Evolutionary conservation across 139 green algal genomes (phyloP).

Genomic region (Monoraphidium neglectum): DNA sequence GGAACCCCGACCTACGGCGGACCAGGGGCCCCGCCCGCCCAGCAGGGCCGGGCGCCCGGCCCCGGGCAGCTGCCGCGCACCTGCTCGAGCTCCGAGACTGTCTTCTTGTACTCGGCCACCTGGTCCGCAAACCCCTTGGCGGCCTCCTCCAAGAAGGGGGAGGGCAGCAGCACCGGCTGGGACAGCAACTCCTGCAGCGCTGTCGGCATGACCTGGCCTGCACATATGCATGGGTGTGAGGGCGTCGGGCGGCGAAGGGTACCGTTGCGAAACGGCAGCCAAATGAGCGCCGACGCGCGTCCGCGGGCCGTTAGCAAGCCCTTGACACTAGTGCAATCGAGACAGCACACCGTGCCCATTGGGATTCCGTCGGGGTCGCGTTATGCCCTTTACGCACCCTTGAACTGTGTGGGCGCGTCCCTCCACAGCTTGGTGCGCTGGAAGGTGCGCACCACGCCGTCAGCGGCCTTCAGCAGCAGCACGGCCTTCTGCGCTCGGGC

Average conservation of each 20-base stretch:
- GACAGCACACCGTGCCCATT: not conserved
- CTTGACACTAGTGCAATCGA: not conserved
- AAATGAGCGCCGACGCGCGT: too few species aligned
- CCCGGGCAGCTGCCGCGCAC: too few species aligned
- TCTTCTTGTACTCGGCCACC: constrained; percentile 5
- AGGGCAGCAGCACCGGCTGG: constrained; percentile 25
- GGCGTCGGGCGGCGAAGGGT: too few species aligned
- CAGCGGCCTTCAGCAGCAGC: constrained; percentile 43
- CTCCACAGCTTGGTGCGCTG: constrained; percentile 52
- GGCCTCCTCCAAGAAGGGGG: constrained; percentile 19
- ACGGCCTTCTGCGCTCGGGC: constrained; percentile 41
- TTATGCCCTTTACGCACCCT: constrained; percentile 31
- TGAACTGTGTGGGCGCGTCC: constrained; percentile 36
- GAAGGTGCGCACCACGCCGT: constrained; percentile 50
- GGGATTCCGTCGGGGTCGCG: too few species aligned
- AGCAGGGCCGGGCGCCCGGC: too few species aligned
- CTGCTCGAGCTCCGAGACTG: too few species aligned
- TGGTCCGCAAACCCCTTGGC: constrained; percentile 9
- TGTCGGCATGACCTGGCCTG: constrained; percentile 18
- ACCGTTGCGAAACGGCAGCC: too few species aligned
- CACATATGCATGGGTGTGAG: not conserved
- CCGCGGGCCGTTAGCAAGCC: not conserved
- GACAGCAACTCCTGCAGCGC: constrained; percentile 21
- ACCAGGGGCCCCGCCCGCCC: too few species aligned
- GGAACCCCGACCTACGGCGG: too few species aligned